phyloP scores from a whole-genome alignment of 2,329 filamentous ascomycete genomes.

The Exophiala spinifera region DNA sequence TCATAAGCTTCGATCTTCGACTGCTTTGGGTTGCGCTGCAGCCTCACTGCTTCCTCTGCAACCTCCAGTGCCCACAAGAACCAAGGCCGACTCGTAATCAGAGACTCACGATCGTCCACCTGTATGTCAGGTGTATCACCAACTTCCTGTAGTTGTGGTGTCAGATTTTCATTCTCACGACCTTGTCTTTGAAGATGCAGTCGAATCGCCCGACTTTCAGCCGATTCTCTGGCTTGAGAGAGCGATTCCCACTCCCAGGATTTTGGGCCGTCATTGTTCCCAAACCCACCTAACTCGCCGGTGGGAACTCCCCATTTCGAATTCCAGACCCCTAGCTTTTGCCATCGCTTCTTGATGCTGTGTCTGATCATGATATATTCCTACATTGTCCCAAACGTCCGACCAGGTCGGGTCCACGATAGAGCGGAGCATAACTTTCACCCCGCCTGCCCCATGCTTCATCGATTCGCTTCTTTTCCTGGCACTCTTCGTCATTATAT shows the following conservation, averaged over 20 bases:
- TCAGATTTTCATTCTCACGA: background rate
- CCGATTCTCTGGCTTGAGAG: background rate
- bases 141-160: background rate
- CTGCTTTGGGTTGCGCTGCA: slow-evolving; percentile 1
- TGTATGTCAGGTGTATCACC: background rate
- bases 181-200: background rate
- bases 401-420: slow-evolving; percentile 11
- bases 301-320: slow-evolving; percentile 7
- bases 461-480: slow-evolving; percentile 2
- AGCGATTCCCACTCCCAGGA: background rate
- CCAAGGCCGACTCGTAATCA: slow-evolving; percentile 11
- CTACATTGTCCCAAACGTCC: slow-evolving; percentile 1
- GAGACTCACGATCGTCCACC: slow-evolving; percentile 6
- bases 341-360: slow-evolving; percentile 11
- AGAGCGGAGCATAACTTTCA: slow-evolving; percentile 6
- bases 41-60: slow-evolving; percentile 5
- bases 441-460: background rate
- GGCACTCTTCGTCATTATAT: slow-evolving; percentile 1
- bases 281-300: slow-evolving; percentile 1
- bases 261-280: background rate
- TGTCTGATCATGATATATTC: slow-evolving; percentile 7
- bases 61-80: slow-evolving; percentile 11
- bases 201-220: slow-evolving; percentile 1
- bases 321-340: slow-evolving; percentile 8
- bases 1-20: background rate